A percentile compares a stretch with the other conserved stretches of the same genome.
Evolutionary conservation across 192 early-diverging fungal species (phyloP).

Genomic region (Blastocladiella britannica): DNA sequence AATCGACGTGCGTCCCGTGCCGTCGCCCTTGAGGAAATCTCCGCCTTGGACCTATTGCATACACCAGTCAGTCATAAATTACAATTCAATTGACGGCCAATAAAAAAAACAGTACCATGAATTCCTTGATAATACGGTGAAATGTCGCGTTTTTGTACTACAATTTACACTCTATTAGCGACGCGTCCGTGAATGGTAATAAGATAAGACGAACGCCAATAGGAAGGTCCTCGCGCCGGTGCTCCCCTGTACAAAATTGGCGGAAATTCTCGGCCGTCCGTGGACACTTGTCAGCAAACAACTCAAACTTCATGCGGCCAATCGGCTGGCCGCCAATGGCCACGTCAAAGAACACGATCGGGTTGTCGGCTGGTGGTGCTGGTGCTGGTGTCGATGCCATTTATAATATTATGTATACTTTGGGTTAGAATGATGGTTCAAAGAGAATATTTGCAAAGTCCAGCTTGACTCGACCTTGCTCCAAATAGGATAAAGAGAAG

Average conservation of each 20-base stretch:
- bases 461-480: background rate
- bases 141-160: background rate
- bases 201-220: too few relatives aligned
- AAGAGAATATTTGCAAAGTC: background rate
- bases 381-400: background rate
- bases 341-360: conserved; percentile 48
- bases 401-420: background rate
- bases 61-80: too few relatives aligned
- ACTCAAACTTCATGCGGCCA: conserved; percentile 47
- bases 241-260: conserved; percentile 85
- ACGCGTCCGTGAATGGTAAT: too few relatives aligned
- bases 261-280: conserved; percentile 66
- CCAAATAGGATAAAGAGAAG: background rate
- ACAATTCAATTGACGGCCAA: too few relatives aligned
- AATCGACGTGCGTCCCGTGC: conserved; percentile 65
- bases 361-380: conserved; percentile 6
- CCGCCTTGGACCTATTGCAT: too few relatives aligned
- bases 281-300: conserved; percentile 47
- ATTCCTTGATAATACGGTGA: conserved; percentile 62
- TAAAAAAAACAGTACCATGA: too few relatives aligned
- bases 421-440: background rate
- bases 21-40: conserved; percentile 78
- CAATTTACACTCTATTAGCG: too few relatives aligned
- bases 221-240: conserved; percentile 48
- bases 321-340: conserved; percentile 42